Conservation (phyloP, 306 rosid genomes). For the Sicyos edulis region DNA sequence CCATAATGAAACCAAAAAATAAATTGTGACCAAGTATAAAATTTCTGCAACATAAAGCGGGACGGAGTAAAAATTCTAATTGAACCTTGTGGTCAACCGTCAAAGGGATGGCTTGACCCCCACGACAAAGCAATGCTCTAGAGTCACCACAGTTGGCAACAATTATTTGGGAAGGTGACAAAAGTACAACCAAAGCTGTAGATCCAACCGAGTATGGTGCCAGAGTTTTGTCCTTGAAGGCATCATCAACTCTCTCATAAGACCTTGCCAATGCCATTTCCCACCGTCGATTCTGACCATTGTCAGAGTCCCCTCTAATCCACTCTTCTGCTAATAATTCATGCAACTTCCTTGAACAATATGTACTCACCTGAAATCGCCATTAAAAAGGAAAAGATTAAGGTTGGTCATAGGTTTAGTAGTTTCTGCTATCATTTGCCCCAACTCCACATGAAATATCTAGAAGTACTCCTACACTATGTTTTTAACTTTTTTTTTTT, state of each 20-base stretch:
- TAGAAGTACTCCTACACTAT: neutral
- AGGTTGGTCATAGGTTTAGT: neutral
- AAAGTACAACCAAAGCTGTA: conserved; percentile 27
- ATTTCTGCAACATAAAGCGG: neutral
- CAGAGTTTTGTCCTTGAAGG: conserved; percentile 10
- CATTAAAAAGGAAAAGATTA: neutral
- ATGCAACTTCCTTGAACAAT: conserved; percentile 18
- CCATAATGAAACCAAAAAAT: neutral
- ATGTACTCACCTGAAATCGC: conserved; percentile 20
- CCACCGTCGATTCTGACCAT: neutral
- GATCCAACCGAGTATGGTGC: conserved; percentile 25
- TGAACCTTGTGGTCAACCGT: neutral
- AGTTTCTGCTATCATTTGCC: neutral
- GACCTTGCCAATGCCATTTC: neutral
- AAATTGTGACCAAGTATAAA: neutral
- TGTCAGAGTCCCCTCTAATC: neutral
- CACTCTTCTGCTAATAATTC: conserved; percentile 17
- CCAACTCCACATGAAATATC: neutral
- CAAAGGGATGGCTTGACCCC: neutral
- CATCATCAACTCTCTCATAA: conserved; percentile 14
- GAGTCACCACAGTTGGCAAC: conserved; percentile 36
- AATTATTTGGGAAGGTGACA: conserved; percentile 28
- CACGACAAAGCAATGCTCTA: neutral
- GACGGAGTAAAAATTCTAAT: neutral
- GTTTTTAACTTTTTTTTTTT: too few relatives aligned